Evolutionary conservation across 176 grass and related monocot genomes (phyloP).

Genomic region (Lolium perenne): DNA sequence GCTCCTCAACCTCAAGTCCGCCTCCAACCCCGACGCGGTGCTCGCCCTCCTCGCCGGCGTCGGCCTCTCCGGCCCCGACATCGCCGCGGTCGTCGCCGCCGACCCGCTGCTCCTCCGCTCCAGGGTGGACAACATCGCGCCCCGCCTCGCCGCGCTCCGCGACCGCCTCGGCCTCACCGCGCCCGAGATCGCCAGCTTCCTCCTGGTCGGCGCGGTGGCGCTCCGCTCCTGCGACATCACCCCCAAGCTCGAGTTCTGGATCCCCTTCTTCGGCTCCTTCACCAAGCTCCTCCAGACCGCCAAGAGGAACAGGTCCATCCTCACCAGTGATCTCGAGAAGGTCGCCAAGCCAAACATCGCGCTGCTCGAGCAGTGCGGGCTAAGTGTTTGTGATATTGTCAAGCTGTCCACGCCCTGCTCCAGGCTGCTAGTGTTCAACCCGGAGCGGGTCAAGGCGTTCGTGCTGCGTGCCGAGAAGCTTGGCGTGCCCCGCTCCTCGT

Average conservation of each 20-base stretch:
- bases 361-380: conserved; percentile 40
- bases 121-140: conserved; percentile 13
- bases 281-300: not conserved
- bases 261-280: conserved; percentile 23
- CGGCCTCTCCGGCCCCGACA: conserved; percentile 21
- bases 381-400: conserved; percentile 40
- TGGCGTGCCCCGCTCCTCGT: conserved; percentile 33
- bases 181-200: conserved; percentile 37
- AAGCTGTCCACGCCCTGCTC: not conserved
- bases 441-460: not conserved
- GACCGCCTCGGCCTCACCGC: conserved; percentile 39
- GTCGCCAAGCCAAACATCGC: conserved; percentile 41
- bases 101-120: conserved; percentile 31
- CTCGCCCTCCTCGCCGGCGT: conserved; percentile 27
- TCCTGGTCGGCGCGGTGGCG: not conserved
- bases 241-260: conserved; percentile 40
- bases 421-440: not conserved
- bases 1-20: conserved; percentile 21
- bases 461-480: conserved; percentile 24
- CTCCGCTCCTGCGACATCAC: conserved; percentile 8
- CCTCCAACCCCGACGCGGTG: conserved; percentile 31
- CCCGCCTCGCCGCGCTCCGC: conserved; percentile 23
- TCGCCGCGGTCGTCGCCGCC: conserved; percentile 27
- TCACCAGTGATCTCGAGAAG: not conserved
- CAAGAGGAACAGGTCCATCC: not conserved